phyloP scores from a whole-genome alignment of 768 basidiomycete species.

The Albatrellus ellisii region DNA sequence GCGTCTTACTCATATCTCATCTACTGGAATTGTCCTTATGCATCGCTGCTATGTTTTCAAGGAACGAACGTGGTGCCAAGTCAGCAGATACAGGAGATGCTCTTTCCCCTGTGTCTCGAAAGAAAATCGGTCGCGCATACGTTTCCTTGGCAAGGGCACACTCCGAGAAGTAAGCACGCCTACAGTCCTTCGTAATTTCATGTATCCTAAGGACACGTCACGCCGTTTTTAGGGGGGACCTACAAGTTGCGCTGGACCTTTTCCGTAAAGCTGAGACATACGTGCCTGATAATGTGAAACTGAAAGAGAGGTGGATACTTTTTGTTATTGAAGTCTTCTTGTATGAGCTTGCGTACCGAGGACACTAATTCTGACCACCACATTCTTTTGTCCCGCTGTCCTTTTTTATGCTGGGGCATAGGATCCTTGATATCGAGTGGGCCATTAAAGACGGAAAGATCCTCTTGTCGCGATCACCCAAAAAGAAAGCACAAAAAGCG shows the following conservation, averaged over 20 bases:
- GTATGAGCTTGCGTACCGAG: constrained; percentile 17
- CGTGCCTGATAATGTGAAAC: constrained; percentile 76
- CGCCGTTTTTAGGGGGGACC: constrained; percentile 43
- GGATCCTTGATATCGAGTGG: constrained; percentile 78
- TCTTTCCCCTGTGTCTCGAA: constrained; percentile 60
- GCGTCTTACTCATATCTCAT: constrained; percentile 18
- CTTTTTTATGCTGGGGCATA: constrained; percentile 16
- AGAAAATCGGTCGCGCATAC: constrained; percentile 74
- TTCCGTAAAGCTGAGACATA: constrained; percentile 75
- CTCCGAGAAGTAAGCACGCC: constrained; percentile 55
- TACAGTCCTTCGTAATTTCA: background rate
- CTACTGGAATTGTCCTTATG: background rate
- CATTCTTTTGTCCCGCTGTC: constrained; percentile 1
- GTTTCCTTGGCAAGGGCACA: constrained; percentile 73
- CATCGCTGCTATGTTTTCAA: background rate
- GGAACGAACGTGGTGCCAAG: constrained; percentile 47
- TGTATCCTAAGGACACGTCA: background rate
- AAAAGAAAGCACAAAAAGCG: constrained; percentile 36
- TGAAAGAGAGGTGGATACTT: constrained; percentile 80
- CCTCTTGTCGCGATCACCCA: constrained; percentile 47
- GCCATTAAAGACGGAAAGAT: constrained; percentile 48
- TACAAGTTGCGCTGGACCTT: constrained; percentile 67
- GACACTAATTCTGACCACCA: constrained; percentile 18
- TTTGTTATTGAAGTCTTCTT: constrained; percentile 55
- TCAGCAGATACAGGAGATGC: constrained; percentile 48